phyloP scores from a whole-genome alignment of 2,329 filamentous ascomycete genomes.

The Domatiomyces catenatus region DNA sequence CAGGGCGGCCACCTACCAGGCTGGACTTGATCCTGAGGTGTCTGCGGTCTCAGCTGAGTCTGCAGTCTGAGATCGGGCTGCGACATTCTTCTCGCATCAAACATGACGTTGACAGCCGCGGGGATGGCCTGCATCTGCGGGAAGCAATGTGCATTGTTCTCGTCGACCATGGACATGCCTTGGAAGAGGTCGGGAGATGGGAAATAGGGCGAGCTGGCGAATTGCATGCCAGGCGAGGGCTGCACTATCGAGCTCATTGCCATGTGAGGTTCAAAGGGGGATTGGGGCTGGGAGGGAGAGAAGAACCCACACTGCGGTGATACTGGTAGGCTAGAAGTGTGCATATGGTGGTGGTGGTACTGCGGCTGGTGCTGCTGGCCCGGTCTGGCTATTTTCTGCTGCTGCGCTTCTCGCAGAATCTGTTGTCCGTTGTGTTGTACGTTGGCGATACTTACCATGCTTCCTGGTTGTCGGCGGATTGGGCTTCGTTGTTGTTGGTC shows the following conservation, averaged over 20 bases:
- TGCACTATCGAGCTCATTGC: constrained; percentile 18
- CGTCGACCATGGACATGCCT: constrained; percentile 12
- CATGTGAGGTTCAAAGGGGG: constrained; percentile 15
- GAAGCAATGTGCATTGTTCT: constrained; percentile 17
- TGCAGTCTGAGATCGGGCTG: constrained; percentile 25
- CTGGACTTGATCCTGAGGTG: constrained; percentile 46
- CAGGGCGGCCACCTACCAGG: constrained; percentile 34
- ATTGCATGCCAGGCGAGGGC: constrained; percentile 12
- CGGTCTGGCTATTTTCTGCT: constrained; percentile 71
- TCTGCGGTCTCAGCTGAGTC: constrained; percentile 38
- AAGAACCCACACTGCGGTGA: constrained; percentile 20
- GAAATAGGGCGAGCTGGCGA: constrained; percentile 13
- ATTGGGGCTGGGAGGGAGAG: constrained; percentile 8
- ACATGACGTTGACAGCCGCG: not conserved
- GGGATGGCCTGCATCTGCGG: constrained; percentile 7
- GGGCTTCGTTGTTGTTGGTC: constrained; percentile 34
- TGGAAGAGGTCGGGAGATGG: constrained; percentile 4
- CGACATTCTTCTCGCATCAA: constrained; percentile 23
- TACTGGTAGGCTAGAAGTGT: constrained; percentile 22
- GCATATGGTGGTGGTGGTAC: constrained; percentile 6
- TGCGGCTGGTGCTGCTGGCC: constrained; percentile 37
- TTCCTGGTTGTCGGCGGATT: constrained; percentile 15
- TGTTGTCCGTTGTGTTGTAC: constrained; percentile 52
- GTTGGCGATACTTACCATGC: constrained; percentile 37
- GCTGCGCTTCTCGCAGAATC: constrained; percentile 77